phyloP scores from a whole-genome alignment of 2,329 filamentous ascomycete species.

The Pseudonectria buxi region DNA sequence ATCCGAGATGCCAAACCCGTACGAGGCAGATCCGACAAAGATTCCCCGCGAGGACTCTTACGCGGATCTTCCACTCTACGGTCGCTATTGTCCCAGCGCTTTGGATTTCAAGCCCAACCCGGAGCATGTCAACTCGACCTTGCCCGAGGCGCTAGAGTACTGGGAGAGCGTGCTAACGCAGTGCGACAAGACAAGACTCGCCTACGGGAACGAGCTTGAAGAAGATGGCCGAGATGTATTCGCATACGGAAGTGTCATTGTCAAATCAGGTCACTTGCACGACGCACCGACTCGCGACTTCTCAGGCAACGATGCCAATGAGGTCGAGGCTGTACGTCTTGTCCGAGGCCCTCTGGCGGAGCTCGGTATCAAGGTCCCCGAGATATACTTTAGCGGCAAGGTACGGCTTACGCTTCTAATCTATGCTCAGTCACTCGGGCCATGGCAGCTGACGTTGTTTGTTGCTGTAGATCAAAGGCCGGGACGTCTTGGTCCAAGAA shows the following conservation, averaged over 20 bases:
- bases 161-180: constrained; percentile 25
- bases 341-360: constrained; percentile 21
- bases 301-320: constrained; percentile 35
- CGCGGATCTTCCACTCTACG: constrained; percentile 12
- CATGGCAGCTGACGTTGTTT: neutral
- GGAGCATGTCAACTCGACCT: constrained; percentile 18
- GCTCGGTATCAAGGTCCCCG: constrained; percentile 23
- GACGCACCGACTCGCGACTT: constrained; percentile 21
- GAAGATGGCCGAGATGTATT: constrained; percentile 35
- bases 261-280: constrained; percentile 32
- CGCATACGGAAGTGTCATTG: constrained; percentile 32
- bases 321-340: constrained; percentile 27
- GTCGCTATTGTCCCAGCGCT: constrained; percentile 8
- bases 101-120: constrained; percentile 10
- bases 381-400: constrained; percentile 33
- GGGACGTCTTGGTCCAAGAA: constrained; percentile 32
- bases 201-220: constrained; percentile 24
- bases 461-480: constrained; percentile 26
- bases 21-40: constrained; percentile 7
- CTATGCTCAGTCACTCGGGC: neutral
- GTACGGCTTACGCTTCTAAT: constrained; percentile 14
- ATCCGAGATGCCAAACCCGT: too few species aligned
- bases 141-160: constrained; percentile 21
- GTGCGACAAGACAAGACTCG: constrained; percentile 22
- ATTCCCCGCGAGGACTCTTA: constrained; percentile 11